Evolutionary conservation across 257 asterid species (phyloP), one percentile per base, ranked within the genome.

Genomic region (Coffea canephora): DNA sequence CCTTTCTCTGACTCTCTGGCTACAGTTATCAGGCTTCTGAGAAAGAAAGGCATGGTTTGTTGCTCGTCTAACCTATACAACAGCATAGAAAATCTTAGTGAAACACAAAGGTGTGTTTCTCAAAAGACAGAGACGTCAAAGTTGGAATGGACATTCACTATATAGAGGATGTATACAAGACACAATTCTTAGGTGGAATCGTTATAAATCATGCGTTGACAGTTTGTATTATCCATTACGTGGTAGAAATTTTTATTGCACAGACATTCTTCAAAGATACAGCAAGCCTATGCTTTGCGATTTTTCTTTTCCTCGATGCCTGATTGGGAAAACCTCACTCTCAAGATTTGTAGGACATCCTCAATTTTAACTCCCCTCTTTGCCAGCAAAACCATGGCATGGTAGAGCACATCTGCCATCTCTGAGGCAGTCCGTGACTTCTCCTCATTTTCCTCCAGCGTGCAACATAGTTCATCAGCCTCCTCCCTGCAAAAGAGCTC

Each of bases 391-490:
- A 92, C 98, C 96, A 93, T 89, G 72, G 94, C 67, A 78, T 93
- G 98, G 82, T 92, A 92, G 15, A 93, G 87, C 78, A 95, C 87
- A 71, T 95, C 97, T 1, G 93, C 97, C 94, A 93, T 92, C 79
- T 95, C 98, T 0, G 97, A 90, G 46, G 90, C 93, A 67, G 92
- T 88, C 78, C 98, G 82, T 18, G 87, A 79, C 49, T 49, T 83
- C 23, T 85, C 99, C 88, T 95, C 98, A 0, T 91, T 90, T 57
- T 90, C 92, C 85, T 95, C 98, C 45, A 91, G 73, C 6, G 99
- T 91, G 77, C 87, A 86, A 83, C 97, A 93, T 50, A 93, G 81
- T 86, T 95, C 99, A 73, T 95, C 94, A 0, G 99, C 99, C 81
- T 95, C 99, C 75, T 95, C 99, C 86, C 98, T 95, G 46, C 23